These are phyloP conservation scores for Ogataea populi-albae DNA, from an alignment of 805 yeast genomes.

Conservation along the genomic window DNA sequence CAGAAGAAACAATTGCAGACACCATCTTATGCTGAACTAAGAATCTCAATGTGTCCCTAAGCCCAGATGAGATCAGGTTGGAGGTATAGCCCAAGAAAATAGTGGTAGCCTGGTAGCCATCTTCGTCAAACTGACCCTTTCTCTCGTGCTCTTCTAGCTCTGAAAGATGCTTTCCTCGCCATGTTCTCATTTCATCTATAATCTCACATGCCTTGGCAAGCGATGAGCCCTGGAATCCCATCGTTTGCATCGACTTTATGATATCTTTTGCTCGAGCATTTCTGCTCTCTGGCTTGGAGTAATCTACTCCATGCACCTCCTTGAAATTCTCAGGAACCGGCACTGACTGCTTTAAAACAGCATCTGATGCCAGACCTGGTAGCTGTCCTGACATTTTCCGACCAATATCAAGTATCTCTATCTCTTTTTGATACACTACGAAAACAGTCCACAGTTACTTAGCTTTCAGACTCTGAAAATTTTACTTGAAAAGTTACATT, in stretches of 20 bases:
- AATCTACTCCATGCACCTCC: slow-evolving; percentile 85
- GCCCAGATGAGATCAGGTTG: slow-evolving; percentile 90
- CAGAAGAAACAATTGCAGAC: slow-evolving; percentile 92
- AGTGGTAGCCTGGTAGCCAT: slow-evolving; percentile 80
- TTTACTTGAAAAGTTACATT: no score
- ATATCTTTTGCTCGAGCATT: slow-evolving; percentile 79
- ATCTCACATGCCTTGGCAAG: slow-evolving; percentile 88
- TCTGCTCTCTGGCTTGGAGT: slow-evolving; percentile 70
- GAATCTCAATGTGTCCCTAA: slow-evolving; percentile 84
- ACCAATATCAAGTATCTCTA: no score
- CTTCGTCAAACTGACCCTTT: slow-evolving; percentile 74
- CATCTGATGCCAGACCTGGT: slow-evolving; percentile 83
- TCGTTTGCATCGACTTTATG: slow-evolving; percentile 77
- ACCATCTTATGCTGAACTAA: slow-evolving; percentile 93
- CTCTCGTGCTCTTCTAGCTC: slow-evolving; percentile 66
- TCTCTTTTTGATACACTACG: no score
- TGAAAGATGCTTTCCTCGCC: slow-evolving; percentile 83
- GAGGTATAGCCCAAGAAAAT: slow-evolving; percentile 96
- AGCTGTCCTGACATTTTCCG: slow-evolving; percentile 33
- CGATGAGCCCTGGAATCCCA: slow-evolving; percentile 97
- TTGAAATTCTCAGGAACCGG: slow-evolving; percentile 81
- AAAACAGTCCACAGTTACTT: no score
- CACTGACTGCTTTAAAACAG: slow-evolving; percentile 81
- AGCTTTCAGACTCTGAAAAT: no score
- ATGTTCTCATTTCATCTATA: slow-evolving; percentile 84